Base-by-base conservation (phyloP, 1,139 yeast genomes). In the Debaryomyces subglobosus region DNA sequence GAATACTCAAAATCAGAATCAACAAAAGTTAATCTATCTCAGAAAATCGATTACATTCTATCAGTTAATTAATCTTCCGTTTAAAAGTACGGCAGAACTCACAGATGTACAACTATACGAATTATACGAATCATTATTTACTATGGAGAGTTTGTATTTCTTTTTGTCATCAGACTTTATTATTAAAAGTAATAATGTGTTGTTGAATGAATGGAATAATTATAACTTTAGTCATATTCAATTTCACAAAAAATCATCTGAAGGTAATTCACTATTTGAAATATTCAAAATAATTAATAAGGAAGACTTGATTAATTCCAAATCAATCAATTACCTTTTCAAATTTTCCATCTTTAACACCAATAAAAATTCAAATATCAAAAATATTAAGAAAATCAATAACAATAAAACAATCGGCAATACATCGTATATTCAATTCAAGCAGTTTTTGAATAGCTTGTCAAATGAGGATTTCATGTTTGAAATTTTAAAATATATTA, bases 31-130 rank as follows among this genome's bases (percentile, higher is more conserved):
- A 16, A 54, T 68, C 41, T 60, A 69, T 52, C 53, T 73, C 27
- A 59, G 72, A 44, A 68, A 67, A 40, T 65, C 74, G n/a, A 64
- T 73, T n/a, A 60, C 72, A 15, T 71, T 61, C 52, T 71, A 62
- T 51, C 76, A 71, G 51, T 57, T 73, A 40, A 67, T 74, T 13
- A 67, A 68, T 50, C 52, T 64, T 23, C 60, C 64, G 12, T 47
- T 47, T 29, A 60, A 59, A 30, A 57, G 63, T 35, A 62, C 61
- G 15, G 56, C 62, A 6, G 61, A 58, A 10, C 47, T 60, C 7
- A 52, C 53, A n/a, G 54, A 60, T 18, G 57, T 56, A 8, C 72
- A 71, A 49, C 48, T 72, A 34, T 65, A 63, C 48, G 78, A 74
- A 53, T 60, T 74, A 38, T 73, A 63, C 53, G 75, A 71, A 48